These are phyloP conservation scores for Talaromyces stipitatus DNA, from an alignment of 495 filamentous ascomycete genomes.

Conservation along the genomic window DNA sequence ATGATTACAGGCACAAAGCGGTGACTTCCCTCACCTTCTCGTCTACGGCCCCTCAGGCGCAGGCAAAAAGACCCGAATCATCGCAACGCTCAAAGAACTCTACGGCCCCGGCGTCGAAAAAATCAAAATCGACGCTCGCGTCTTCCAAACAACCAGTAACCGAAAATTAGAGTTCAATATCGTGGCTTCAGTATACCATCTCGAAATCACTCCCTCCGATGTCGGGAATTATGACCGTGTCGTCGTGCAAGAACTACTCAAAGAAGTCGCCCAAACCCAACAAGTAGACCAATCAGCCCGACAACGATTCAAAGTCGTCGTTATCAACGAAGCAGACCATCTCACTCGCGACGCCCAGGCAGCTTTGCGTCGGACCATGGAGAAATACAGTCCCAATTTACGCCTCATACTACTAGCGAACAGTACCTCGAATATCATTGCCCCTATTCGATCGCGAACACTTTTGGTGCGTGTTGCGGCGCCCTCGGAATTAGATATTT, in stretches of 20 bases:
- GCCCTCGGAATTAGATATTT: conserved; percentile 78
- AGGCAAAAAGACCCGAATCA: conserved; percentile 94
- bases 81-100: conserved; percentile 85
- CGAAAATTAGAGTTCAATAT: conserved; percentile 99
- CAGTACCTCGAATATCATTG: conserved; percentile 94
- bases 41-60: conserved; percentile 95
- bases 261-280: conserved; percentile 97
- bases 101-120: conserved; percentile 91
- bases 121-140: conserved; percentile 92
- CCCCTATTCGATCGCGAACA: conserved; percentile 83
- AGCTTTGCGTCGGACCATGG: conserved; percentile 91
- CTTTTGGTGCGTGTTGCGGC: conserved; percentile 88
- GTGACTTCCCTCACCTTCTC: conserved; percentile 94
- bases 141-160: conserved; percentile 91
- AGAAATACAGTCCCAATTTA: conserved; percentile 96
- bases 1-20: conserved; percentile 70
- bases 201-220: conserved; percentile 96
- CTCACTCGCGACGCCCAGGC: conserved; percentile 92
- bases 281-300: conserved; percentile 86
- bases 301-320: conserved; percentile 95
- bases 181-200: conserved; percentile 88
- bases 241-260: conserved; percentile 88
- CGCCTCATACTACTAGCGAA: conserved; percentile 88
- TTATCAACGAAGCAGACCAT: conserved; percentile 99
- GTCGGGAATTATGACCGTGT: conserved; percentile 96